A percentile compares a stretch with the other conserved stretches of the same genome.
Evolutionary conservation across 768 basidiomycete species (phyloP).

Genomic region (Naganishia kalamii): DNA sequence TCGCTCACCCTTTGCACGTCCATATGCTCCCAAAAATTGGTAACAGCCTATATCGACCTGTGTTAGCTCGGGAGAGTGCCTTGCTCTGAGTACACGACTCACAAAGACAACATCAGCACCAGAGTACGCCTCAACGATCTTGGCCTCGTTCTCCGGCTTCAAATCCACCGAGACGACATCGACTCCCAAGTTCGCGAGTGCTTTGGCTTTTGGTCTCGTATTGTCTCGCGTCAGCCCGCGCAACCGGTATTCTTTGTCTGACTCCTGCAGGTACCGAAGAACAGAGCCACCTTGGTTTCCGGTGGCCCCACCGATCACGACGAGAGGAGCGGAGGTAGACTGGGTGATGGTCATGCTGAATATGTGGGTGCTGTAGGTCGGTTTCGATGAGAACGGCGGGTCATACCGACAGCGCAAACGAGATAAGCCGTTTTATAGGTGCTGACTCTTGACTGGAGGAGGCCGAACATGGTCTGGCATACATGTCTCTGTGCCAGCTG

Average conservation of each 20-base stretch:
- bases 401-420: too few species aligned
- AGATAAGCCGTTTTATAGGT: too few species aligned
- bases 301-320: slow-evolving; percentile 39
- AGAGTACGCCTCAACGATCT: slow-evolving; percentile 16
- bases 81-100: background rate
- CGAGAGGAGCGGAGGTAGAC: slow-evolving; percentile 23
- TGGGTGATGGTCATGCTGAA: slow-evolving; percentile 6
- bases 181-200: slow-evolving; percentile 28
- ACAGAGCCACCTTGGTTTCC: slow-evolving; percentile 40
- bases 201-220: slow-evolving; percentile 26
- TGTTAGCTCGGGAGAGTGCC: background rate
- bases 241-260: slow-evolving; percentile 23
- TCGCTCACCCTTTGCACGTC: slow-evolving; percentile 5
- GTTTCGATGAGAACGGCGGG: too few species aligned
- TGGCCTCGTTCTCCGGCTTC: slow-evolving; percentile 17
- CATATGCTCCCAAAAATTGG: slow-evolving; percentile 27
- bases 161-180: slow-evolving; percentile 31
- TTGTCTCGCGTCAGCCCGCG: slow-evolving; percentile 36
- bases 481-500: too few species aligned
- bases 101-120: slow-evolving; percentile 23
- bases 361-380: too few species aligned
- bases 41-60: slow-evolving; percentile 8
- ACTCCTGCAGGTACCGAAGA: slow-evolving; percentile 24
- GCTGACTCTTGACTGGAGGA: too few species aligned
- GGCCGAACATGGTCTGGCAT: too few species aligned